Base-by-base conservation (phyloP, 2,329 filamentous ascomycete species). In the Colletotrichum cereale region DNA sequence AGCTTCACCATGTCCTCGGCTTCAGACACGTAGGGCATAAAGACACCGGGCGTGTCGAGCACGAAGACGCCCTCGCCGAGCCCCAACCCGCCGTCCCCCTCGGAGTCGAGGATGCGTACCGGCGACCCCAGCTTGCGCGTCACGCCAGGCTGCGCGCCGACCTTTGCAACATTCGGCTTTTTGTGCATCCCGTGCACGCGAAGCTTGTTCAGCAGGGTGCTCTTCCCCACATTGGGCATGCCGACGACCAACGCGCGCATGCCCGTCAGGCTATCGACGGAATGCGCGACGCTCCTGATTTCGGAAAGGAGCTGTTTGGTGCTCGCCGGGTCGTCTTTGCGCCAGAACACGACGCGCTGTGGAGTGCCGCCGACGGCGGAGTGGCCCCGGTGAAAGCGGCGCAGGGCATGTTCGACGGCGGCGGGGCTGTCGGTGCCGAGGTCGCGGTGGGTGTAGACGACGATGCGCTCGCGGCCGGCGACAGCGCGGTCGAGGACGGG, bases 181-280 rank as follows among this genome's bases (percentile, higher is more conserved):
- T 76, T 76, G 26, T 86, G 74, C 75, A 93, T 87, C 50, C 94
- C 94, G 24, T 87, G 85, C 50, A 86, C 88, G 26, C 96, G 91
- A 60, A 98, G 87, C 21, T 91, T 89, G 80, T 99, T 99, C 52
- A 99, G 89, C n/a, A 99, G 86, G 1, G 95, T 95, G 57, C 94
- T 97, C 83, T 99, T 99, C 44, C 96, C 96, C 0, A 97, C 94
- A 79, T 99, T 99, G 44, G 96, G 96, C 95, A 99, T 98, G 66
- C 96, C 96, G 18, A 98, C 95, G 0, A 98, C 89, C 80, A 99
- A 88, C 67, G 95, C 89, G 60, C 95, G 90, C 75, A 94, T 88
- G n/a, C 95, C 95, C 10, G 93, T 91, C n/a, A 98, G 83, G 29
- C 88, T 89, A 75, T 90, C 80, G 26, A 80, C 74, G 2, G 73